Conservation (phyloP, 495 filamentous ascomycete species). For the Penicillium malachiteum region DNA sequence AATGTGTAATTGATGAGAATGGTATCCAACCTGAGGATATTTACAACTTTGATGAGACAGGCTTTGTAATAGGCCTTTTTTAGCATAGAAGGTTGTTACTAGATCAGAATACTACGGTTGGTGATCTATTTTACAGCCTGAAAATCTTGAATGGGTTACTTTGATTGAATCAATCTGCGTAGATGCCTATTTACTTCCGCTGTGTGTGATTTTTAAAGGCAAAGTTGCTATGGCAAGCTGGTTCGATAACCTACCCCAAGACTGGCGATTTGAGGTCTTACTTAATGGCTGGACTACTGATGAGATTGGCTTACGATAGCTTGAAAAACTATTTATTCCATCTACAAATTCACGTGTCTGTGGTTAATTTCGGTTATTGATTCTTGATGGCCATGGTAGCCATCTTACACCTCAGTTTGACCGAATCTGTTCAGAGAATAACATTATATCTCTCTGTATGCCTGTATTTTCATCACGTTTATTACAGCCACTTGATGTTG, state of each 20-base stretch:
- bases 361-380: neutral
- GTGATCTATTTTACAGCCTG: no score
- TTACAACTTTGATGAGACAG: conserved; percentile 7
- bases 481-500: neutral
- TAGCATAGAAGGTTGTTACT: no score
- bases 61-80: no score
- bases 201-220: no score
- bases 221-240: no score
- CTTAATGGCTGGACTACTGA: no score
- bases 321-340: conserved; percentile 4
- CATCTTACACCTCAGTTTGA: conserved; percentile 3
- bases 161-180: no score
- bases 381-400: conserved; percentile 1
- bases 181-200: no score
- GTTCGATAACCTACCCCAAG: no score
- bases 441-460: neutral
- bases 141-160: no score
- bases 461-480: neutral
- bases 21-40: neutral
- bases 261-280: conserved; percentile 4
- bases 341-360: neutral
- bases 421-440: neutral
- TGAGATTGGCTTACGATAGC: conserved; percentile 3
- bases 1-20: neutral
- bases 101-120: no score